Evolutionary conservation across 208 protist species (phyloP).

Genomic region (Ichthyophonus hoferi): DNA sequence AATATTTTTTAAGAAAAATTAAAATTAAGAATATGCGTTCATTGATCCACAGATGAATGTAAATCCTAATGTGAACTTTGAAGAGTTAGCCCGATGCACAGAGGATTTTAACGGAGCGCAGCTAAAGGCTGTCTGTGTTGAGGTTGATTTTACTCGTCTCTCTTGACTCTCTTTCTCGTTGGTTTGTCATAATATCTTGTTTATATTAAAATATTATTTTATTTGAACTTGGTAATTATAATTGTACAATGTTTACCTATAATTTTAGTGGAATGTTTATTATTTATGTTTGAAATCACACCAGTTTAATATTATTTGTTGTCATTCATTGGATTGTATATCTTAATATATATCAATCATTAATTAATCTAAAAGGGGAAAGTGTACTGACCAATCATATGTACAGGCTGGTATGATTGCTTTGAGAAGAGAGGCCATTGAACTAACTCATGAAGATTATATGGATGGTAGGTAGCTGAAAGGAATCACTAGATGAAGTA

Average conservation of each 20-base stretch:
- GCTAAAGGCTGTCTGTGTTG: conserved; percentile 99
- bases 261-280: too few relatives aligned
- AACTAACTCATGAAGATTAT: conserved; percentile 95
- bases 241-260: too few relatives aligned
- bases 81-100: conserved; percentile 95
- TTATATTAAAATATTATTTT: too few relatives aligned
- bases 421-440: conserved; percentile 73
- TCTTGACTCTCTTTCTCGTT: neutral
- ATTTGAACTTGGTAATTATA: too few relatives aligned
- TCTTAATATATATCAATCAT: too few relatives aligned
- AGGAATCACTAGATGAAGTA: too few relatives aligned
- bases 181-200: neutral
- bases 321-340: too few relatives aligned
- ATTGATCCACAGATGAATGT: conserved; percentile 36
- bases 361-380: too few relatives aligned
- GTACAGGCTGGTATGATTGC: conserved; percentile 95
- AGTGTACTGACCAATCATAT: neutral
- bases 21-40: too few relatives aligned
- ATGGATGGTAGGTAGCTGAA: conserved; percentile 88
- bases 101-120: conserved; percentile 99
- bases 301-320: too few relatives aligned
- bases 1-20: too few relatives aligned
- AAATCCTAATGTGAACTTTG: conserved; percentile 91
- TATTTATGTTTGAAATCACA: too few relatives aligned
- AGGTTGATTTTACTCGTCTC: conserved; percentile 59